Evolutionary conservation across 495 filamentous ascomycete genomes (phyloP).

Genomic region (Tuber magnatum): DNA sequence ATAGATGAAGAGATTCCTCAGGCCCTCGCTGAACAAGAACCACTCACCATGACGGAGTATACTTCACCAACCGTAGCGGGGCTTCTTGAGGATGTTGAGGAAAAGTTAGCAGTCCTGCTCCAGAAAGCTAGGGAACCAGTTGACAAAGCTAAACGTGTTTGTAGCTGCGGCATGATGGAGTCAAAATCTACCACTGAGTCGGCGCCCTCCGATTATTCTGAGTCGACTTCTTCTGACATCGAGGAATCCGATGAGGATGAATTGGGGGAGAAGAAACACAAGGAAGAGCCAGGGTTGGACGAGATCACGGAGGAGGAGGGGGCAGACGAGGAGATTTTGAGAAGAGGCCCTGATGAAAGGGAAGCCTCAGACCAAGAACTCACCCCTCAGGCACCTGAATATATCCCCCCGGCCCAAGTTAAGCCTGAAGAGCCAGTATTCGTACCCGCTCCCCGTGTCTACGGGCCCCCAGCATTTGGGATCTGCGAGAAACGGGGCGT

Average conservation of each 20-base stretch:
- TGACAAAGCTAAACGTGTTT: constrained; percentile 25
- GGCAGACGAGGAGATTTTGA: constrained; percentile 8
- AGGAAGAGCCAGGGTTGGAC: constrained; percentile 11
- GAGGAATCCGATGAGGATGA: constrained; percentile 27
- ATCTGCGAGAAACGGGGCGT: constrained; percentile 35
- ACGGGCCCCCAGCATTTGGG: constrained; percentile 28
- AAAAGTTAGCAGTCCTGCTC: constrained; percentile 13
- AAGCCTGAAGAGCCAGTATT: neutral
- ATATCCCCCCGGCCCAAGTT: neutral
- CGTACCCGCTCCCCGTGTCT: constrained; percentile 18
- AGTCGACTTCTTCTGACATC: constrained; percentile 23
- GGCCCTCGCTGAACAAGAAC: constrained; percentile 19
- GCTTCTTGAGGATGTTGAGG: constrained; percentile 15
- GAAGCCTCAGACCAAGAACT: neutral
- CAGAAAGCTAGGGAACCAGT: constrained; percentile 12
- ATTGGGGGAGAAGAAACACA: constrained; percentile 9
- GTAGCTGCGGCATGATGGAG: constrained; percentile 16
- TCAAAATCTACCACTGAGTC: constrained; percentile 30
- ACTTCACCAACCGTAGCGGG: constrained; percentile 17
- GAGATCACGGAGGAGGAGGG: constrained; percentile 16
- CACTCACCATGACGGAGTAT: neutral
- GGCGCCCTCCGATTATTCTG: constrained; percentile 10
- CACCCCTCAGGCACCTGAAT: constrained; percentile 7
- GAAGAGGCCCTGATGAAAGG: neutral
- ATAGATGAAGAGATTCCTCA: constrained; percentile 15